Evolutionary conservation across 169 alveolate genomes (phyloP).

Genomic region (Plasmodium sp.): DNA sequence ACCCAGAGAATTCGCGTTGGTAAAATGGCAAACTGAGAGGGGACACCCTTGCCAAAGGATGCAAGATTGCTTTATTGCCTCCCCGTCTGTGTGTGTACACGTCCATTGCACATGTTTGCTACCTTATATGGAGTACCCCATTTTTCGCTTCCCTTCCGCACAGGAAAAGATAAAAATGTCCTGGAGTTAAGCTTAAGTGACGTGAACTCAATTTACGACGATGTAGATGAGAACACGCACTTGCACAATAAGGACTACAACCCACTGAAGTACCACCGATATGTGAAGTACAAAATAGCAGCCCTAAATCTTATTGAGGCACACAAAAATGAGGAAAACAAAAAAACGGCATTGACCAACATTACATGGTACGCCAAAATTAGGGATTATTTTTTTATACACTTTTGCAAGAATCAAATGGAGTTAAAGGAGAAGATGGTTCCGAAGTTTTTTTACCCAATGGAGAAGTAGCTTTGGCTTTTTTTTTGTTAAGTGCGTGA

Average conservation of each 20-base stretch:
- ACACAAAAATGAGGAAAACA: constrained; percentile 41
- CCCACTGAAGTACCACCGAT: constrained; percentile 50
- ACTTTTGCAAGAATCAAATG: constrained; percentile 51
- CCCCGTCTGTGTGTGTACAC: background rate
- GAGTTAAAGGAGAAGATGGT: constrained; percentile 58
- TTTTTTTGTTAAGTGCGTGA: background rate
- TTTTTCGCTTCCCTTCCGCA: background rate
- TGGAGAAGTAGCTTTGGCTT: constrained; percentile 19
- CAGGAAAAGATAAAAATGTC: constrained; percentile 64
- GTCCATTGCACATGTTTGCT: background rate
- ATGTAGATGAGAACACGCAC: constrained; percentile 17
- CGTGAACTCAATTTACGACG: constrained; percentile 64
- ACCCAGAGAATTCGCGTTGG: constrained; percentile 82
- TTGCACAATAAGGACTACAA: constrained; percentile 68
- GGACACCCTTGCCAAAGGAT: constrained; percentile 4
- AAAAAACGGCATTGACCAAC: constrained; percentile 72
- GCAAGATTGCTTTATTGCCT: background rate
- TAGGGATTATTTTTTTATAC: constrained; percentile 70
- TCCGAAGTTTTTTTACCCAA: constrained; percentile 72
- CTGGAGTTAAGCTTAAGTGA: constrained; percentile 66
- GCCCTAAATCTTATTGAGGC: constrained; percentile 72
- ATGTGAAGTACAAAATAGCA: constrained; percentile 55
- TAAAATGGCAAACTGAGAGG: constrained; percentile 24
- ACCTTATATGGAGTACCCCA: background rate
- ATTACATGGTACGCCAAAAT: constrained; percentile 69